Percentiles rank a stretch among this genome's conserved stretches.
These are phyloP conservation scores for Hypomontagnella submonticulosa DNA, from an alignment of 495 filamentous ascomycete species.

Conservation along the genomic window DNA sequence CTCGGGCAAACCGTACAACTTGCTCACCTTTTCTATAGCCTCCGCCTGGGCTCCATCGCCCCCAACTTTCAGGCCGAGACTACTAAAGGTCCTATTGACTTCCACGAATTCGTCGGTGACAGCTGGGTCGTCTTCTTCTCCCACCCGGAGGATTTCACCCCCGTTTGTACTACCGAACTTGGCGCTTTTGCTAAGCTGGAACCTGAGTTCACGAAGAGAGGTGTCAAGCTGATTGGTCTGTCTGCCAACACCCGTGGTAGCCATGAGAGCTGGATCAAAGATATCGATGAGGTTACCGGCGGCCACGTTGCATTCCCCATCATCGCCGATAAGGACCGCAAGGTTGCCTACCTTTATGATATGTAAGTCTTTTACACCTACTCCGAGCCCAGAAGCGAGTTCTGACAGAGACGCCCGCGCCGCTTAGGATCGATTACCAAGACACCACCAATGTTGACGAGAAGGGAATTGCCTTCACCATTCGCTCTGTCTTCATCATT, in stretches of 20 bases:
- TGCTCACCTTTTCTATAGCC: conserved; percentile 54
- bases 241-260: conserved; percentile 80
- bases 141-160: conserved; percentile 93
- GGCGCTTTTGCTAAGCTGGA: conserved; percentile 97
- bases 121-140: conserved; percentile 97
- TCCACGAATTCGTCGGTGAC: conserved; percentile 96
- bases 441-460: conserved; percentile 85
- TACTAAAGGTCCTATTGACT: conserved; percentile 90
- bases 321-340: conserved; percentile 94
- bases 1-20: not conserved
- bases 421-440: conserved; percentile 78
- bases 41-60: conserved; percentile 90
- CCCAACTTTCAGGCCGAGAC: conserved; percentile 96
- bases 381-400: not conserved
- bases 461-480: conserved; percentile 98
- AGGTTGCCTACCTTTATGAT: conserved; percentile 92
- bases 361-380: conserved; percentile 72
- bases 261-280: conserved; percentile 86
- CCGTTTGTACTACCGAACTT: conserved; percentile 98
- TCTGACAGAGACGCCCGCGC: conserved; percentile 7
- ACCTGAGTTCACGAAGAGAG: conserved; percentile 93
- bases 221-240: conserved; percentile 94
- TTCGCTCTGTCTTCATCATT: conserved; percentile 98
- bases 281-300: conserved; percentile 92
- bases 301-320: conserved; percentile 91